Percentiles rank a stretch among this genome's conserved stretches.
These are phyloP conservation scores for Barnettozyma sucrosica DNA, from an alignment of 805 yeast genomes.

Conservation along the genomic window DNA sequence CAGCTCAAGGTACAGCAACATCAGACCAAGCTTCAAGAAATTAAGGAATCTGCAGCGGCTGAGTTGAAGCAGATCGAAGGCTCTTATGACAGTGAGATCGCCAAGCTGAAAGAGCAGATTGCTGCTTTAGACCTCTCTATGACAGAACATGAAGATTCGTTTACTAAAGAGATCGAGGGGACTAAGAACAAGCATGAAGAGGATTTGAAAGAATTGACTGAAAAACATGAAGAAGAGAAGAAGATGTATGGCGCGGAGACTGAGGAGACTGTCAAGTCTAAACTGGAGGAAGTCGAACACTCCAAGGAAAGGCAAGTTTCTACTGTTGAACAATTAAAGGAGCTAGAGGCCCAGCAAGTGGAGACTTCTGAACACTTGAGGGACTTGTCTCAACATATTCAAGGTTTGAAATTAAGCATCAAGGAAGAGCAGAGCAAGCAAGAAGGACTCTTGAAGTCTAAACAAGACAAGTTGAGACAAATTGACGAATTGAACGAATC, in stretches of 20 bases:
- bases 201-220: conserved; percentile 16
- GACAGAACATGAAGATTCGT: conserved; percentile 9
- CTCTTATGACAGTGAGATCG: conserved; percentile 19
- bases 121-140: conserved; percentile 18
- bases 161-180: conserved; percentile 13
- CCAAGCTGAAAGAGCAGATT: conserved; percentile 21
- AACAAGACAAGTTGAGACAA: conserved; percentile 13
- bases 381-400: conserved; percentile 16
- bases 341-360: conserved; percentile 20
- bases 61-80: conserved; percentile 17
- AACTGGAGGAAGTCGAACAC: conserved; percentile 19
- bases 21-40: conserved; percentile 9
- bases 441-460: conserved; percentile 14
- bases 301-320: conserved; percentile 18
- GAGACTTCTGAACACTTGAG: conserved; percentile 21
- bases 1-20: conserved; percentile 17
- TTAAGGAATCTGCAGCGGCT: conserved; percentile 16
- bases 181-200: conserved; percentile 16
- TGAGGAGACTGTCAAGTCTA: conserved; percentile 16
- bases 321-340: conserved; percentile 20
- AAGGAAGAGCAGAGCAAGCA: conserved; percentile 17
- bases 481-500: conserved; percentile 18
- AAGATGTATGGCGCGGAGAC: conserved; percentile 19
- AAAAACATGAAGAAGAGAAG: conserved; percentile 22
- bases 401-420: conserved; percentile 12